Evolutionary conservation across 257 asterid genomes (phyloP).

Genomic region (Plantago ovata): DNA sequence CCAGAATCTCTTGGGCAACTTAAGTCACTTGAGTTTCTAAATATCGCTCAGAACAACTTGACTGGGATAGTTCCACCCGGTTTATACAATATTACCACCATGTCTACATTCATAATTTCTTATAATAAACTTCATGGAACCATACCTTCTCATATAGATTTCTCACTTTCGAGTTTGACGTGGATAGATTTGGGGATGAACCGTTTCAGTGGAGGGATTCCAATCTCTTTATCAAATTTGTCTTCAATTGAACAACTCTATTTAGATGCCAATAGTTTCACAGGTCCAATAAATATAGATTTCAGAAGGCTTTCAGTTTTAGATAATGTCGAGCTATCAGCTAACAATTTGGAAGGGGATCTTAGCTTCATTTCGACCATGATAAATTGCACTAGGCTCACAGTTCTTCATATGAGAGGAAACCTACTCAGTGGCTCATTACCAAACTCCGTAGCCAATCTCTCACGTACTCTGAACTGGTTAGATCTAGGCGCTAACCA

Average conservation of each 20-base stretch:
- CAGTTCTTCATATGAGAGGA: background rate
- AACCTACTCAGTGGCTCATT: slow-evolving; percentile 31
- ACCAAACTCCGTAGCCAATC: slow-evolving; percentile 27
- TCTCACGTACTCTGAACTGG: slow-evolving; percentile 17
- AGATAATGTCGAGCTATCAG: background rate
- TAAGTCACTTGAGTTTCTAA: slow-evolving; percentile 15
- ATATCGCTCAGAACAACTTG: slow-evolving; percentile 19
- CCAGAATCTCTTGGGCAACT: slow-evolving; percentile 31
- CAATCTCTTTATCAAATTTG: slow-evolving; percentile 27
- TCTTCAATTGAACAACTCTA: slow-evolving; percentile 9
- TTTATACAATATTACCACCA: slow-evolving; percentile 27
- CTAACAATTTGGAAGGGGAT: slow-evolving; percentile 19
- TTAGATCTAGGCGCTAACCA: slow-evolving; percentile 19
- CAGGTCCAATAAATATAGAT: slow-evolving; percentile 21
- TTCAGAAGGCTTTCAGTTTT: slow-evolving; percentile 21
- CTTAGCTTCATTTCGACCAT: slow-evolving; percentile 27
- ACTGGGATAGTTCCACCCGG: slow-evolving; percentile 24
- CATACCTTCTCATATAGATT: slow-evolving; percentile 19
- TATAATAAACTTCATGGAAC: slow-evolving; percentile 25
- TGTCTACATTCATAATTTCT: slow-evolving; percentile 1
- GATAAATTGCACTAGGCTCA: slow-evolving; percentile 27
- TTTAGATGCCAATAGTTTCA: slow-evolving; percentile 16
- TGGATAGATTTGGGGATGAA: slow-evolving; percentile 18
- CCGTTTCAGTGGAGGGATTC: slow-evolving; percentile 21
- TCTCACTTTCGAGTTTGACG: slow-evolving; percentile 16